A percentile compares a stretch with the other conserved stretches of the same genome.
These are phyloP conservation scores for Angomonas ambiguus DNA, from an alignment of 208 protist species.

Conservation along the genomic window DNA sequence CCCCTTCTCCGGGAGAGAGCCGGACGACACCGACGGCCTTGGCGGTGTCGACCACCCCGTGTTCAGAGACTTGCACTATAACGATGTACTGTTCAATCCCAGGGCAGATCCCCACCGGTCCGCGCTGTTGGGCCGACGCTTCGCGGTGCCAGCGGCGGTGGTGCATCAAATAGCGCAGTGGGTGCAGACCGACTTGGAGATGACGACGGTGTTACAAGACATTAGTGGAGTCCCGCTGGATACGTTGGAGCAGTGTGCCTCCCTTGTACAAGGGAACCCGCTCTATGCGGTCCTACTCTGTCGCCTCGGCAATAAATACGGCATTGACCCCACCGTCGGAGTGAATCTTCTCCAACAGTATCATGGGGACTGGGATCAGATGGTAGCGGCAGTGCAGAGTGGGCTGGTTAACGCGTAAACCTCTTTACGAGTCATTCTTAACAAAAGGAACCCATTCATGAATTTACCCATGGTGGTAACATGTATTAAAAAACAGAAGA, in stretches of 20 bases:
- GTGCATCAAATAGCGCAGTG: conserved; percentile 42
- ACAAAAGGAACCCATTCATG: no score
- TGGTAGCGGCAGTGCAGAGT: conserved; percentile 15
- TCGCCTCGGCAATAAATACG: conserved; percentile 62
- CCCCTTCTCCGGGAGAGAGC: conserved; percentile 33
- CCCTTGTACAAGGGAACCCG: conserved; percentile 46
- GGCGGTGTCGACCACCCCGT: conserved; percentile 8
- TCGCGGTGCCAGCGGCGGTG: conserved; percentile 56
- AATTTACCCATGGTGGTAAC: no score
- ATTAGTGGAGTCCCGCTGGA: conserved; percentile 55
- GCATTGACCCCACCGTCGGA: conserved; percentile 40
- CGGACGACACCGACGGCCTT: conserved; percentile 11
- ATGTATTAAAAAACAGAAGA: no score
- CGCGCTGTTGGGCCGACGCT: conserved; percentile 33
- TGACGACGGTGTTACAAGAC: conserved; percentile 59
- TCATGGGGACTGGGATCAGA: conserved; percentile 57
- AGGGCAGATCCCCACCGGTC: conserved; percentile 41
- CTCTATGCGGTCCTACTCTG: conserved; percentile 70
- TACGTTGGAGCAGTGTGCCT: conserved; percentile 63
- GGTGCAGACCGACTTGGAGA: conserved; percentile 52
- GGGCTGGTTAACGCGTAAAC: no score
- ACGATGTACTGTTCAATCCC: conserved; percentile 66
- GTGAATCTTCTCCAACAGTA: conserved; percentile 43
- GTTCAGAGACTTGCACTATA: conserved; percentile 47
- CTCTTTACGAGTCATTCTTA: no score